Conservation (phyloP, 2,329 filamentous ascomycete genomes). For the Colletotrichum lindemuthianum region DNA sequence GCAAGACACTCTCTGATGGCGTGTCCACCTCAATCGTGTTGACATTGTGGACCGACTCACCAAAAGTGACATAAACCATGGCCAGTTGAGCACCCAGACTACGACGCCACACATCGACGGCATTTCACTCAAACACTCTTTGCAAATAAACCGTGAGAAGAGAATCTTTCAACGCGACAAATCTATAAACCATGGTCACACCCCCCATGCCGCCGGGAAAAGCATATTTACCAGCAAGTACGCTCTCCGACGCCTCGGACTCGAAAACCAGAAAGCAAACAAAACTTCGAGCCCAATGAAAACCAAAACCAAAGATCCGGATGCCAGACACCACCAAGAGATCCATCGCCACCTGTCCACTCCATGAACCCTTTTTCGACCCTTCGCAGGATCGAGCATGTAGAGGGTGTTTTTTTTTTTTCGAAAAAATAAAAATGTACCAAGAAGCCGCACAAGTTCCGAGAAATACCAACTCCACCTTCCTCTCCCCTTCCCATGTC, state of each 20-base stretch:
- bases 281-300: constrained; percentile 1
- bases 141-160: neutral
- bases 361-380: too few relatives aligned
- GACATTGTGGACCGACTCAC: too few relatives aligned
- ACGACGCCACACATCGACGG: neutral
- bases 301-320: neutral
- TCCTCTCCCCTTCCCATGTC: neutral
- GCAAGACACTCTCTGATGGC: too few relatives aligned
- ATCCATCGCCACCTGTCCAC: too few relatives aligned
- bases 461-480: neutral
- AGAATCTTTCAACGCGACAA: constrained; percentile 13
- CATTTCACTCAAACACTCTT: neutral
- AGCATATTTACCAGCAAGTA: constrained; percentile 34
- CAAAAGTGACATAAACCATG: too few relatives aligned
- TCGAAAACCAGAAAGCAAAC: neutral
- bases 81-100: neutral
- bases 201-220: constrained; percentile 13
- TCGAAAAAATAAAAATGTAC: constrained; percentile 17
- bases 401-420: neutral
- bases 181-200: constrained; percentile 20
- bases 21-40: too few relatives aligned
- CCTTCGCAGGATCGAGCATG: too few relatives aligned
- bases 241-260: constrained; percentile 32
- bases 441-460: constrained; percentile 10
- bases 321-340: too few relatives aligned